A percentile compares a stretch with the other conserved stretches of the same genome.
Evolutionary conservation across 2,329 filamentous ascomycete species (phyloP).

Genomic region (Aphanoascus verrucosus): DNA sequence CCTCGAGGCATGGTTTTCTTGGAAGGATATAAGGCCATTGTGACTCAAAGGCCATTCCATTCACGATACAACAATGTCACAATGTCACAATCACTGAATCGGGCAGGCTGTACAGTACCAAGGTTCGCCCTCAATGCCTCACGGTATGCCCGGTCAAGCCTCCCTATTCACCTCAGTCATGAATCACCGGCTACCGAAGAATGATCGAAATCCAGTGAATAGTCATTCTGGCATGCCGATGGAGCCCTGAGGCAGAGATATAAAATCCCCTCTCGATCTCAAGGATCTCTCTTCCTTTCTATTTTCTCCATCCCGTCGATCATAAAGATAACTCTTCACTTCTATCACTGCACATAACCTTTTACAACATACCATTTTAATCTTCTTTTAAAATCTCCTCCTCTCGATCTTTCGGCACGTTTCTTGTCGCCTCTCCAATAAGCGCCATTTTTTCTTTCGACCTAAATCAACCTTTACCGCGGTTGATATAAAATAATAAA

Average conservation of each 20-base stretch:
- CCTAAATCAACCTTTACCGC: no score
- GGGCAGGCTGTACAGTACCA: no score
- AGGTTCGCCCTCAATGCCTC: no score
- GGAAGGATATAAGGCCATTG: no score
- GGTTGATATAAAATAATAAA: neutral
- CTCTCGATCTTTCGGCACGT: neutral
- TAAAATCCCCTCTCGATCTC: neutral
- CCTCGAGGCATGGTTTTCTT: no score
- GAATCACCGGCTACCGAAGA: neutral
- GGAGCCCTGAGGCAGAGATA: neutral
- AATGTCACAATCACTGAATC: no score
- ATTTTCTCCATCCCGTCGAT: neutral
- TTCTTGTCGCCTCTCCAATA: neutral
- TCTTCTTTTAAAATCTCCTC: neutral
- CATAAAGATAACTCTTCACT: neutral
- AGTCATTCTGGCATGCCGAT: neutral
- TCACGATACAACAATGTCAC: no score
- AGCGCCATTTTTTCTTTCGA: no score
- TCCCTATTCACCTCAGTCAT: neutral
- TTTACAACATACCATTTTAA: neutral
- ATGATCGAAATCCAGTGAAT: neutral
- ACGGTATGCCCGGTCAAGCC: no score
- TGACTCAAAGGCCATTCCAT: no score
- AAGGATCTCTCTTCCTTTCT: neutral
- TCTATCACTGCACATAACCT: neutral